Base-by-base conservation (phyloP, 1,139 yeast species). In the Taphrina flavorubra region DNA sequence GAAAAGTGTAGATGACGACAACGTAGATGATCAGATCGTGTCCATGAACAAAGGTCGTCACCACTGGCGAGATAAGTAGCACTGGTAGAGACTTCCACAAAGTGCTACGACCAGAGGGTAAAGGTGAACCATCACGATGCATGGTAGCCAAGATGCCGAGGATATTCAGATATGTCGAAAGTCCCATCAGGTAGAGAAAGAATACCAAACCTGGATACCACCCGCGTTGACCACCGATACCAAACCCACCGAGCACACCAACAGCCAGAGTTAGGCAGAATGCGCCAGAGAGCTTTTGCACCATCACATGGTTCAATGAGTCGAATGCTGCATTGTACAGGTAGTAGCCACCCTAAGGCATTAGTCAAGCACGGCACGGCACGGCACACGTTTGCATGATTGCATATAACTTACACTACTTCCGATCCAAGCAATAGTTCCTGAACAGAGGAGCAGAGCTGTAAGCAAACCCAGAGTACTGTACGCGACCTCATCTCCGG, bases 251-350 rank as follows among this genome's bases (percentile, higher is more conserved):
- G 11, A 58, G 53, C 8, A 44, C 20, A n/a, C 53, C 62, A 14
- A 58, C 62, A 42, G 53, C 51, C 16, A 46, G 13, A 40, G 39
- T 58, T 11, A 58, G 53, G 14, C 42, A 31, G 25, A 58, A 36
- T 13, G 51, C 51, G 6, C 62, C 62, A 18, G 62, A 58, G 7
- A 58, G 62, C 18, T 44, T 58, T 16, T 58, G 62, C 11, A 44
- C 53, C 62, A 58, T 58, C 7, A 58, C 39, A 39, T 58, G 62
- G n/a, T 58, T 58, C 11, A 58, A 16, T 16, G 62, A 58, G n/a
- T 58, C 62, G 53, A 58, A 58, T 11, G 62, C 62, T n/a, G 62
- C 62, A 16, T 58, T 58, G 53, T 58, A 58, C 1, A 58, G 62
- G 31, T 58, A 58, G 25, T 58, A 58, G n/a, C 62, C 62, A 5